Percentiles rank a stretch among this genome's conserved stretches.
Evolutionary conservation across 768 basidiomycete genomes (phyloP).

Genomic region (Udeniomyces megalosporus): DNA sequence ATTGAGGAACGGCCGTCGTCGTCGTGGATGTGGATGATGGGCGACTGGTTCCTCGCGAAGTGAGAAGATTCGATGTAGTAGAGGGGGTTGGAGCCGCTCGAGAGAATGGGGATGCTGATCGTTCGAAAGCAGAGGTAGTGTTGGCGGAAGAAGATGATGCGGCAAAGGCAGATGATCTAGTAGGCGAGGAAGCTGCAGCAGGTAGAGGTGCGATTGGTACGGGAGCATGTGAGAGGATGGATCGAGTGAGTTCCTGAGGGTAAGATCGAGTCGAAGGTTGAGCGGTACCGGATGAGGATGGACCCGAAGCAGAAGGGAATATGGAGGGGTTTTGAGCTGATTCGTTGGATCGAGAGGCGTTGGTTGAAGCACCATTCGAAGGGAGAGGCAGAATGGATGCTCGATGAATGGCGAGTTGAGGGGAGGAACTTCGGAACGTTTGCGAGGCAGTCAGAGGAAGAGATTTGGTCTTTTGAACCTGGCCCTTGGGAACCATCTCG

Average conservation of each 20-base stretch:
- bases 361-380: neutral
- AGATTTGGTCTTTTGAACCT: neutral
- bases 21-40: too few species aligned
- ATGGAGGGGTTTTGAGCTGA: too few species aligned
- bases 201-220: neutral
- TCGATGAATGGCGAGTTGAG: conserved; percentile 10
- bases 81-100: too few species aligned
- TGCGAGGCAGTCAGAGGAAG: conserved; percentile 12
- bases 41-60: too few species aligned
- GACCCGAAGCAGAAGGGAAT: too few species aligned
- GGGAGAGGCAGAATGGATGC: conserved; percentile 1
- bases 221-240: too few species aligned
- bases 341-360: too few species aligned
- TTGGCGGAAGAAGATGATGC: neutral
- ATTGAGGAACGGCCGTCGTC: too few species aligned
- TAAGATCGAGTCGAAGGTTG: too few species aligned
- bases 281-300: too few species aligned
- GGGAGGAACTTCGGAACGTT: conserved; percentile 6
- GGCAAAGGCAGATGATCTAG: neutral
- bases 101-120: neutral
- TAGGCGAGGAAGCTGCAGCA: neutral
- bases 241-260: neutral
- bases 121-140: neutral
- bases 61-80: too few species aligned
- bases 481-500: neutral